These are phyloP conservation scores for Neostapfia colusana DNA, from an alignment of 176 grass and related monocot species.

Conservation along the genomic window DNA sequence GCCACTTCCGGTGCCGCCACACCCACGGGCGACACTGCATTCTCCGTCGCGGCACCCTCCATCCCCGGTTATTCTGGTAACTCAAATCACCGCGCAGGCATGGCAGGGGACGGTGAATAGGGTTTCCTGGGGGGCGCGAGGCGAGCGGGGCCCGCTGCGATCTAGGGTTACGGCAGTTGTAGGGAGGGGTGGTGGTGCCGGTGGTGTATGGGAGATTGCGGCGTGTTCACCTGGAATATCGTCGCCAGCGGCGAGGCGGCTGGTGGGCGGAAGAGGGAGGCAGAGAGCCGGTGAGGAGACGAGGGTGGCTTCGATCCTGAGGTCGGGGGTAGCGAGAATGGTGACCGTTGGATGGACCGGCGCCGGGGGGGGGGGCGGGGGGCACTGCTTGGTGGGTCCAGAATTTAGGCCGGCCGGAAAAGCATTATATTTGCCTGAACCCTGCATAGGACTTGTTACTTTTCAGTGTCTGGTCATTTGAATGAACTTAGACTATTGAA, in stretches of 20 bases:
- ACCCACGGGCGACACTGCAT: slow-evolving; percentile 5
- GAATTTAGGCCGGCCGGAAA: too few species aligned
- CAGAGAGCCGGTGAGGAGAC: neutral
- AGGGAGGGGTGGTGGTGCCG: neutral
- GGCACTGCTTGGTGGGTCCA: too few species aligned
- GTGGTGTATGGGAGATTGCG: neutral
- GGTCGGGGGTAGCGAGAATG: neutral
- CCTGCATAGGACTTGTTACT: too few species aligned
- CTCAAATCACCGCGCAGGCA: neutral
- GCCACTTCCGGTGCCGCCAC: neutral
- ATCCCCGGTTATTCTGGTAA: neutral
- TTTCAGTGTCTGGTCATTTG: too few species aligned
- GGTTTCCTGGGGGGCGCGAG: neutral
- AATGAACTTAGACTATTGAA: too few species aligned
- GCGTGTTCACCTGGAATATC: neutral
- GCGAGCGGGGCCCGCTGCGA: neutral
- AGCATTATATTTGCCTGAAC: too few species aligned
- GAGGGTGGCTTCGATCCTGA: neutral
- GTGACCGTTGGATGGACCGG: neutral
- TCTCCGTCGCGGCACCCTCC: slow-evolving; percentile 41
- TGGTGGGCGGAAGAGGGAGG: neutral
- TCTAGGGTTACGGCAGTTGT: slow-evolving; percentile 22
- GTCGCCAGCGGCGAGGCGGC: neutral
- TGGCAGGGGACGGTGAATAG: neutral
- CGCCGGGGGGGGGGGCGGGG: rapidly evolving